phyloP scores from a whole-genome alignment of 208 protist genomes.

The Entamoeba nuttalli region DNA sequence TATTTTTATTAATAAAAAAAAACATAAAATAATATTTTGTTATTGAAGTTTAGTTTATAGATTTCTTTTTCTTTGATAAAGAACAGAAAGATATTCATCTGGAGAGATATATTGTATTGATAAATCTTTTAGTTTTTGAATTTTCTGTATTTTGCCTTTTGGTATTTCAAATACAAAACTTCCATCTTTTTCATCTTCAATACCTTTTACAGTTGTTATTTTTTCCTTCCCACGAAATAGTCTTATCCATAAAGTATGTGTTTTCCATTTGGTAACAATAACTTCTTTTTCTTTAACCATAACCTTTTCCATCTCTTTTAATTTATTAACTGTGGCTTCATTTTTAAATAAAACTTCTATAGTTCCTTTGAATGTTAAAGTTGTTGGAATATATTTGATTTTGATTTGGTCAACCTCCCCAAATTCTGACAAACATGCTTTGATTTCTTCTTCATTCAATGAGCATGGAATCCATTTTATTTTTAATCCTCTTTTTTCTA shows the following conservation, averaged over 20 bases:
- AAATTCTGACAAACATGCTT: neutral
- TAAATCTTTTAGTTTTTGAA: too few species aligned
- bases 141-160: neutral
- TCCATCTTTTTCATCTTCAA: neutral
- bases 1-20: too few species aligned
- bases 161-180: neutral
- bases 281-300: neutral
- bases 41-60: too few species aligned
- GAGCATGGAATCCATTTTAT: neutral
- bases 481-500: neutral
- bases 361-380: neutral
- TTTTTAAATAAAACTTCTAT: neutral
- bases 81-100: too few species aligned
- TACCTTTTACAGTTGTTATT: neutral
- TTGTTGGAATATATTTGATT: neutral
- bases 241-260: neutral
- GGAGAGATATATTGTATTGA: too few species aligned
- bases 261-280: neutral
- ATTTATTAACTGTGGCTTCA: neutral
- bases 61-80: too few species aligned
- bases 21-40: too few species aligned
- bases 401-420: neutral
- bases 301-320: neutral
- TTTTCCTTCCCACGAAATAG: neutral
- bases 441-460: neutral